Base-by-base conservation (phyloP, 495 filamentous ascomycete species). In the Parathielavia appendiculata region DNA sequence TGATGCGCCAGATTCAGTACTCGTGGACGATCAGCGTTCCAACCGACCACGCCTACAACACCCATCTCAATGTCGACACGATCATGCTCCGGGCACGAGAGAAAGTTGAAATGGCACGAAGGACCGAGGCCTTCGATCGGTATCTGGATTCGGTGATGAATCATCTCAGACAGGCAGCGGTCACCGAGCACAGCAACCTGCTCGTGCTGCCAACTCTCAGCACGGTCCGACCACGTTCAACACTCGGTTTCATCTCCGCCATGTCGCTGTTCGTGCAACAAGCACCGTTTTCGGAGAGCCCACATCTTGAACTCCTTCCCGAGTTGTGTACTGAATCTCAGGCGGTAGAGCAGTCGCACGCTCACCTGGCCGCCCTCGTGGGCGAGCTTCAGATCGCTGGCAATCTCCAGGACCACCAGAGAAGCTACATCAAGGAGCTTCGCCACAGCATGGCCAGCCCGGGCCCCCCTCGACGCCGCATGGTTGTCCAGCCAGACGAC, bases 371-470 rank as follows among this genome's bases (percentile, higher is more conserved):
- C 45, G 45, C 23, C 45, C 45, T 47, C 45, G 45, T 47, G 45
- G 45, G 16, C 45, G 22, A 22, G 17, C 46, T 39, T 12, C 12
- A 23, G 20, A 19, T 38, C 0, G 22, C 12, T 32, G 45, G 23
- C 23, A 10, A n/a, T 19, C 55, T 57, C 23, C 45, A 51, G 7
- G 55, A 51, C 34, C 46, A 57, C 38, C 55, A 57, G 26, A 4
- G 12, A 0, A 1, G 5, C n/a, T 57, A 57, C 26, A 14, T 57
- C 23, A 6, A 51, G 5, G 46, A 57, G n/a, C 55, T 57, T 43
- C 36, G 20, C 6, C 11, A 16, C 23, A 57, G 55, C 38, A 47
- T 47, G 45, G 23, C 5, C 22, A 47, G 45, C 23, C 45, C 22
- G 6, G 45, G 9, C 23, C 22, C 23, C 12, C 19, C 19, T 30